Conservation (phyloP, 441 rosid genomes). For the Syzygium malaccense region DNA sequence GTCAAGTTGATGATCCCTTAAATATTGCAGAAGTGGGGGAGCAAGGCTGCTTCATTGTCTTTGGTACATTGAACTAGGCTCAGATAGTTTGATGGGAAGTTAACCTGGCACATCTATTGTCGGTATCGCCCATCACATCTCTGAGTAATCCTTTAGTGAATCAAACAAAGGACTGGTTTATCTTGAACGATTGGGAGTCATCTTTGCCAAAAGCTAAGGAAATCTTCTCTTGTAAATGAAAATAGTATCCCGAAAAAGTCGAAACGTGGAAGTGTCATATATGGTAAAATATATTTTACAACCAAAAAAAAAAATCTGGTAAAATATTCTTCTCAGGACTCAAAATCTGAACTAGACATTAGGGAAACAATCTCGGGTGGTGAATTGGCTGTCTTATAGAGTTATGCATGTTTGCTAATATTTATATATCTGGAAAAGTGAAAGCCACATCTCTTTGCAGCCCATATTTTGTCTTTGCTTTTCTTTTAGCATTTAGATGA, state of each 20-base stretch:
- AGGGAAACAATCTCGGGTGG: background rate
- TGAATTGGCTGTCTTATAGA: background rate
- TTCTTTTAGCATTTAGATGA: too few relatives aligned
- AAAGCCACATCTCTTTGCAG: too few relatives aligned
- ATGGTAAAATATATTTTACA: background rate
- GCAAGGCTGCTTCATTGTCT: background rate
- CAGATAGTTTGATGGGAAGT: background rate
- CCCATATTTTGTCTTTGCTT: too few relatives aligned
- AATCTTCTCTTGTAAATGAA: background rate
- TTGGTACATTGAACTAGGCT: background rate
- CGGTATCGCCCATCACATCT: background rate
- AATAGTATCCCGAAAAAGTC: background rate
- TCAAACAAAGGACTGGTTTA: background rate
- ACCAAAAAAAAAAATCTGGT: background rate
- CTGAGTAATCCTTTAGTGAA: background rate
- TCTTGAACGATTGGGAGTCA: background rate
- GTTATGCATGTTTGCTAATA: too few relatives aligned
- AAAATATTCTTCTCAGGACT: background rate
- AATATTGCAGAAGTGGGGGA: background rate
- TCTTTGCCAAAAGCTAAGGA: background rate
- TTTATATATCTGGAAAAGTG: too few relatives aligned
- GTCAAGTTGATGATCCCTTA: background rate
- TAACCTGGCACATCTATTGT: background rate
- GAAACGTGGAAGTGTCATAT: background rate
- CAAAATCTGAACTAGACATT: background rate